phyloP scores from a whole-genome alignment of 257 asterid species.

The Galeopsis tetrahit region DNA sequence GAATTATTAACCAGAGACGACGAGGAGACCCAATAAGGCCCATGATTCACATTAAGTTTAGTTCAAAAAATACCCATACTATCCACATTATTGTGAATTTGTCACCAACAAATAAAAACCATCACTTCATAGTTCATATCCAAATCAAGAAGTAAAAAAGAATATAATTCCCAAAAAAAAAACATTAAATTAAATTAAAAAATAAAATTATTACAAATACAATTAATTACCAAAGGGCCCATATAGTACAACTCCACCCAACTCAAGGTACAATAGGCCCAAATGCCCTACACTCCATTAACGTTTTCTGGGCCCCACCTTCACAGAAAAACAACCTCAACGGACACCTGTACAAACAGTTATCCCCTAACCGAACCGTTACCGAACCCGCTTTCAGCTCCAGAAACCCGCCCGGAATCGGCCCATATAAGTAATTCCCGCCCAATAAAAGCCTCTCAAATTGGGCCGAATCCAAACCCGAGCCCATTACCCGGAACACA shows the following conservation, averaged over 20 bases:
- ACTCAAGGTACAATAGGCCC: slow-evolving; percentile 67
- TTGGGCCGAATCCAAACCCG: slow-evolving; percentile 56
- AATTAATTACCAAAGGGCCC: slow-evolving; percentile 36
- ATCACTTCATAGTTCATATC: neutral
- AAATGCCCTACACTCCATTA: slow-evolving; percentile 65
- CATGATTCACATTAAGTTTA: no score
- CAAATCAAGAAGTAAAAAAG: neutral
- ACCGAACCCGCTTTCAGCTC: slow-evolving; percentile 77
- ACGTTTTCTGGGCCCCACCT: slow-evolving; percentile 86
- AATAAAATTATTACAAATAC: slow-evolving; percentile 3
- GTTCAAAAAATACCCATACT: no score
- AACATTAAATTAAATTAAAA: neutral
- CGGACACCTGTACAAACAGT: slow-evolving; percentile 88
- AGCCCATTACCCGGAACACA: slow-evolving; percentile 45
- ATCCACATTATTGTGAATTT: no score
- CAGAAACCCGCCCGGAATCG: slow-evolving; percentile 75
- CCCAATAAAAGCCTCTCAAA: slow-evolving; percentile 76
- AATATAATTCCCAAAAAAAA: neutral
- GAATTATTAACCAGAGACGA: no score
- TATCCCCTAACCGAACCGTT: slow-evolving; percentile 66
- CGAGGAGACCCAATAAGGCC: no score
- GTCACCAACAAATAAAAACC: no score
- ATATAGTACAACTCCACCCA: slow-evolving; percentile 32
- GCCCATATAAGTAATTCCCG: slow-evolving; percentile 79
- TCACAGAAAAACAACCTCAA: slow-evolving; percentile 67